Base-by-base conservation (phyloP, 805 yeast genomes). In the Cyberlindnera xylosilytica region DNA sequence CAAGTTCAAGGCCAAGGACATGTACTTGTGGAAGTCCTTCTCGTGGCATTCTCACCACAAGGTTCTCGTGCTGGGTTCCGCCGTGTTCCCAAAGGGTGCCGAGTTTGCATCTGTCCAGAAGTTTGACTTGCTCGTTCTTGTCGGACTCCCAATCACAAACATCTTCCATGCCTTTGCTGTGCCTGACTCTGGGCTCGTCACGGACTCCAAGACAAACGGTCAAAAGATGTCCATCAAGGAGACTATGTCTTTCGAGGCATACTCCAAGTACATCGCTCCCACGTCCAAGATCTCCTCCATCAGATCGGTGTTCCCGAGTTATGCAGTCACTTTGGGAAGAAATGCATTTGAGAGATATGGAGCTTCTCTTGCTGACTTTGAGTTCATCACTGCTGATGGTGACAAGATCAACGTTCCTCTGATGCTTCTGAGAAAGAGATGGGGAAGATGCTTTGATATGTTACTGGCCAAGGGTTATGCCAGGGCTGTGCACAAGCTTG, bases 21-120 rank as follows among this genome's bases (percentile, higher is more conserved):
- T 82, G 53, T 64, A 83, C 39, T 71, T 82, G 38, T 78, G 86
- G 77, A 81, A 78, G 47, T 78, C 84, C 0, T 80, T 74, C 61
- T 79, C 79, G 1, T 85, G 95, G 95, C 74, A 73, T 24, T 81
- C 90, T 1, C 95, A 85, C 60, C 91, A 85, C 55, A 80, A 79
- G 57, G 79, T 82, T 1, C 64, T 82, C 1, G 60, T 83, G 22
- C 53, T 85, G 27, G 93, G 93, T 1, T 60, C 70, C 8, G 42
- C 49, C 5, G 23, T 32, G 1, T 23, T 45, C 9, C 54, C 56
- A 1, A 44, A 47, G 18, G 57, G 57, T 29, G 60, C 58, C 13
- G 48, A 47, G n/a, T 42, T 42, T 36, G 60, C 64, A 6, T 58
- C 68, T 2, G 60, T 79, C 57, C 70, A 76, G 69, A 43, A 60